Base-by-base conservation (phyloP, 2,329 filamentous ascomycete species). In the Hypocrella siamensis region DNA sequence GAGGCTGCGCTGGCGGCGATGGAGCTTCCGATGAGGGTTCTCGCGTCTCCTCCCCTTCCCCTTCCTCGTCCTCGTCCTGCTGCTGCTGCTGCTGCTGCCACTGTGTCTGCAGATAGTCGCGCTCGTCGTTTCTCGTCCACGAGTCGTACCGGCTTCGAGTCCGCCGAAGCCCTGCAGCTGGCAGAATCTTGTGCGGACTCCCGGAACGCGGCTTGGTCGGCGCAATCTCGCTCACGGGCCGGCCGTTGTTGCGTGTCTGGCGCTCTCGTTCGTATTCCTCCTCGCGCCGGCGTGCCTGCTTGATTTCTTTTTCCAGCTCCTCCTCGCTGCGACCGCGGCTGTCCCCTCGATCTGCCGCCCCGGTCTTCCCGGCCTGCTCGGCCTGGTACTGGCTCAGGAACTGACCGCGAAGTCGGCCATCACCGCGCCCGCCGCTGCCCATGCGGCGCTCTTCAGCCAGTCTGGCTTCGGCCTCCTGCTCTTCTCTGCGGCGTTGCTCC, bases 341-440 rank as follows among this genome's bases (percentile, higher is more conserved):
- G 35, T 17, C 27, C 11, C 21, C 25, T 14, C 32, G 28, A 14
- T 35, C 46, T 47, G 47, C n/a, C n/a, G n/a, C n/a, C n/a, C n/a
- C n/a, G n/a, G 25, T 14, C 25, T 26, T 36, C 55, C 49, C 43
- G 45, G 38, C 63, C 52, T 48, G 74, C 42, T 83, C 76, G 15
- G 77, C 74, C 50, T 83, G 79, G 49, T 93, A 93, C 48, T 93
- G 80, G 47, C 81, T 88, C 31, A 93, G 66, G 44, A 78, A 86
- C 48, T 93, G 85, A 3, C 85, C 85, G 37, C 76, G 78, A 16
- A 93, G 62, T 38, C 76, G 71, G 24, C 67, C 64, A 43, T 85
- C 76, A 45, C 70, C 77, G 38, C 71, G 66, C 37, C 72, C 66
- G 28, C 63, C 67, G 36, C 72, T 67, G 34, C 70, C 63, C 36